Evolutionary conservation across 2,329 filamentous ascomycete species (phyloP).

Genomic region (Aspergillus piperis): DNA sequence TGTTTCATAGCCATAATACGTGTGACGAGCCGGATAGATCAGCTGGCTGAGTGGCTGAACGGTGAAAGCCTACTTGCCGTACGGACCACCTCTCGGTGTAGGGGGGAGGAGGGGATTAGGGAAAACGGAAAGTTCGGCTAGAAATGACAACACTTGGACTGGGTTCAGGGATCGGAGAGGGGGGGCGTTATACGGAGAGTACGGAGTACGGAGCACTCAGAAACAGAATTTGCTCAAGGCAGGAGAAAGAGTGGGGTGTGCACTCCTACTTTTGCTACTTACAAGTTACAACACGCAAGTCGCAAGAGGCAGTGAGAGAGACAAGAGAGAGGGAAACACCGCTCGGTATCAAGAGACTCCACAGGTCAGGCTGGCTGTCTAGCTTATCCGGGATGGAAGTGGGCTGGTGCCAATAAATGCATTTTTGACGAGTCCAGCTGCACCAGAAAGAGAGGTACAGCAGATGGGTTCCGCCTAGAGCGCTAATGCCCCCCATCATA

Average conservation of each 20-base stretch:
- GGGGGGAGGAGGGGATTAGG: not conserved
- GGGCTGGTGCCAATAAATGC: conserved; percentile 8
- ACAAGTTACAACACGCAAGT: not conserved
- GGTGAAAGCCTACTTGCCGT: not conserved
- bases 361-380: not conserved
- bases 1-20: conserved; percentile 6
- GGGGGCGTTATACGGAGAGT: not conserved
- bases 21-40: not conserved
- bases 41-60: not conserved
- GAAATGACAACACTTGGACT: conserved; percentile 11
- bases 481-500: not conserved
- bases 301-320: not conserved
- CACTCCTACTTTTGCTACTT: not conserved
- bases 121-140: conserved; percentile 18
- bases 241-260: not conserved
- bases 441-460: conserved; percentile 7
- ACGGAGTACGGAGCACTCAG: not conserved
- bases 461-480: conserved; percentile 12
- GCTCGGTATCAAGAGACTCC: conserved; percentile 7
- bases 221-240: conserved; percentile 4
- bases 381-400: not conserved
- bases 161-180: not conserved
- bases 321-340: conserved; percentile 2
- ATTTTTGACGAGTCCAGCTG: conserved; percentile 18
- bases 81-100: not conserved